Percentiles rank a stretch among this genome's conserved stretches.
Conservation (phyloP, 2,329 filamentous ascomycete genomes). For the Hypoxylon sp. region DNA sequence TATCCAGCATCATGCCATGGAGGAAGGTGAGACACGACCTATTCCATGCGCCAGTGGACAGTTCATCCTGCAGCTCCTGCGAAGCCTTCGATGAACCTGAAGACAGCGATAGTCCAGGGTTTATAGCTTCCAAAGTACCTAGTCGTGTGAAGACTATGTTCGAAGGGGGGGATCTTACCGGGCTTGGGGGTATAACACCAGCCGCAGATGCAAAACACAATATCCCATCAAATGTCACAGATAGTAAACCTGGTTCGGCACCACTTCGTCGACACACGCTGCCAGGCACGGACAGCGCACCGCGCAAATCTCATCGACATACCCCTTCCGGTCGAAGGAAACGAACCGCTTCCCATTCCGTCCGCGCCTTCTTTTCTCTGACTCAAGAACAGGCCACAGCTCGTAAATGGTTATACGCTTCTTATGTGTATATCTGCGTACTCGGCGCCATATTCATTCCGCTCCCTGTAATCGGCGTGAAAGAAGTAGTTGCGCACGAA, state of each 20-base stretch:
- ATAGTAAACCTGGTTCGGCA: slow-evolving; percentile 23
- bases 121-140: slow-evolving; percentile 18
- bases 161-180: slow-evolving; percentile 25
- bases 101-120: slow-evolving; percentile 38
- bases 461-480: slow-evolving; percentile 64
- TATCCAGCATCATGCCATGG: slow-evolving; percentile 55
- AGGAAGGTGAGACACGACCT: slow-evolving; percentile 55
- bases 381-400: slow-evolving; percentile 79
- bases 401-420: slow-evolving; percentile 85
- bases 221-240: slow-evolving; percentile 14
- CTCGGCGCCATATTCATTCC: slow-evolving; percentile 68
- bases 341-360: slow-evolving; percentile 67
- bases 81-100: slow-evolving; percentile 45
- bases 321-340: slow-evolving; percentile 73
- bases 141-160: slow-evolving; percentile 35
- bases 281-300: slow-evolving; percentile 51
- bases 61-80: slow-evolving; percentile 47
- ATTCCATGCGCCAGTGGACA: slow-evolving; percentile 45
- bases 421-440: slow-evolving; percentile 77
- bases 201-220: slow-evolving; percentile 4
- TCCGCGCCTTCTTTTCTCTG: slow-evolving; percentile 80
- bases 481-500: slow-evolving; percentile 70
- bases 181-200: slow-evolving; percentile 5
- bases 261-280: slow-evolving; percentile 60
- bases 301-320: slow-evolving; percentile 55